These are phyloP conservation scores for Boletus sp. DNA, from an alignment of 1,284 basidiomycete species.

Conservation along the genomic window DNA sequence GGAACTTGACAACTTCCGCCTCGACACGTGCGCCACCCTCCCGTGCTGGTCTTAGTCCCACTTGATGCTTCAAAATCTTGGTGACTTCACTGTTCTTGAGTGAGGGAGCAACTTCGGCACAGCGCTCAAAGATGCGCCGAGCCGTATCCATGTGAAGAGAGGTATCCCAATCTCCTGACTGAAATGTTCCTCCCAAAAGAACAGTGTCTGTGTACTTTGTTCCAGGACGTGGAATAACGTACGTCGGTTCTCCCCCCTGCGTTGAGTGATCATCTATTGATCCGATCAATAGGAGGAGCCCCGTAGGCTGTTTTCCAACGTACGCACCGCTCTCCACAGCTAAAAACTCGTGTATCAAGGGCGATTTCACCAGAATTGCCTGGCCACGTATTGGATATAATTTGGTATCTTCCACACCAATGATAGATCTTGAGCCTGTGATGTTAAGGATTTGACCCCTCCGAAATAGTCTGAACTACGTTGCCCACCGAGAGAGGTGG, in stretches of 20 bases:
- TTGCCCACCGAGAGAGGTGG: constrained; percentile 43
- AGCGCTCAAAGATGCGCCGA: constrained; percentile 43
- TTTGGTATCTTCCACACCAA: constrained; percentile 55
- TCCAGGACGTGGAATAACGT: constrained; percentile 54
- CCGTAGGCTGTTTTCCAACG: not conserved
- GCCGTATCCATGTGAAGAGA: constrained; percentile 44
- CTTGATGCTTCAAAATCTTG: constrained; percentile 55
- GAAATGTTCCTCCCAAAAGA: constrained; percentile 55
- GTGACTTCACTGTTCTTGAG: constrained; percentile 34
- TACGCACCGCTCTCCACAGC: constrained; percentile 17
- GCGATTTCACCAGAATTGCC: constrained; percentile 57
- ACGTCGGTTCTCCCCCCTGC: constrained; percentile 33
- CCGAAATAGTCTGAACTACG: not conserved
- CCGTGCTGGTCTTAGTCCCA: constrained; percentile 58
- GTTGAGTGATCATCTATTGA: constrained; percentile 16
- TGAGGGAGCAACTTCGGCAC: constrained; percentile 36
- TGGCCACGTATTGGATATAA: constrained; percentile 72
- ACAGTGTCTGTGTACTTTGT: constrained; percentile 34
- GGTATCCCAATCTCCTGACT: constrained; percentile 45
- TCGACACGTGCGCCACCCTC: constrained; percentile 58
- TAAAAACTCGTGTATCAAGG: constrained; percentile 42
- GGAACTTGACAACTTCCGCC: constrained; percentile 41
- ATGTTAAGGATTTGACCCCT: not conserved
- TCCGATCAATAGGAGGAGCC: not conserved
- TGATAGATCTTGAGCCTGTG: constrained; percentile 50